Conservation (phyloP, 805 yeast species). For the Sugiyamaella americana region DNA sequence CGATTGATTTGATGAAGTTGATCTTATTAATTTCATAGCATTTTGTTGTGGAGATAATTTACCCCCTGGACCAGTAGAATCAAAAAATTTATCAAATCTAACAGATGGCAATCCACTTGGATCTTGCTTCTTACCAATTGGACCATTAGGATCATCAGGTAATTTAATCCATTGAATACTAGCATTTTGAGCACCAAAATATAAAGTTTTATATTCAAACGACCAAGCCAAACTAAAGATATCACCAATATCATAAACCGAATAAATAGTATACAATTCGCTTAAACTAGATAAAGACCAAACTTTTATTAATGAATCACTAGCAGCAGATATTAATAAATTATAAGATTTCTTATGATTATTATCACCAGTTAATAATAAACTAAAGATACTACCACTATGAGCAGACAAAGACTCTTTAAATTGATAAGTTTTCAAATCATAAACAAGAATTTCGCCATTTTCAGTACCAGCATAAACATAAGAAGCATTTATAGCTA, state of each 20-base stretch:
- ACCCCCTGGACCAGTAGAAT: slow-evolving; percentile 83
- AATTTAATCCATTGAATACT: slow-evolving; percentile 66
- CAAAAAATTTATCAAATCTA: slow-evolving; percentile 80
- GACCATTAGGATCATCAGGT: slow-evolving; percentile 13
- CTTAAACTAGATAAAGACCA: slow-evolving; percentile 52
- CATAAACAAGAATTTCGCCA: slow-evolving; percentile 67
- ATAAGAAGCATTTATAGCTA: slow-evolving; percentile 28
- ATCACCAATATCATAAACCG: slow-evolving; percentile 86
- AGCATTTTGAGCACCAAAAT: slow-evolving; percentile 91
- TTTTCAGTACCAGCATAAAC: slow-evolving; percentile 90
- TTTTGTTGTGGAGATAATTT: slow-evolving; percentile 32
- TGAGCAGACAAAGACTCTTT: slow-evolving; percentile 54
- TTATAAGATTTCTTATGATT: slow-evolving; percentile 37
- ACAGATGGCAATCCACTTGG: slow-evolving; percentile 47
- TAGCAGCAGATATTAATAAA: slow-evolving; percentile 74
- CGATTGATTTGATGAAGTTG: slow-evolving; percentile 3
- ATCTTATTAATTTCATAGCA: slow-evolving; percentile 13
- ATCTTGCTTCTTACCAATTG: slow-evolving; percentile 23
- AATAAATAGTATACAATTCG: slow-evolving; percentile 65
- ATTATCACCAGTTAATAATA: slow-evolving; percentile 30
- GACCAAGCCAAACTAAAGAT: slow-evolving; percentile 78
- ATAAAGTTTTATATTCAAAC: slow-evolving; percentile 47
- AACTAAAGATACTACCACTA: slow-evolving; percentile 66
- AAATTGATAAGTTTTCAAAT: slow-evolving; percentile 56
- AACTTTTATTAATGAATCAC: slow-evolving; percentile 81